A percentile compares a stretch with the other conserved stretches of the same genome.
Conservation (phyloP, 202 grass and related monocot genomes). For the Panicum hallii region DNA sequence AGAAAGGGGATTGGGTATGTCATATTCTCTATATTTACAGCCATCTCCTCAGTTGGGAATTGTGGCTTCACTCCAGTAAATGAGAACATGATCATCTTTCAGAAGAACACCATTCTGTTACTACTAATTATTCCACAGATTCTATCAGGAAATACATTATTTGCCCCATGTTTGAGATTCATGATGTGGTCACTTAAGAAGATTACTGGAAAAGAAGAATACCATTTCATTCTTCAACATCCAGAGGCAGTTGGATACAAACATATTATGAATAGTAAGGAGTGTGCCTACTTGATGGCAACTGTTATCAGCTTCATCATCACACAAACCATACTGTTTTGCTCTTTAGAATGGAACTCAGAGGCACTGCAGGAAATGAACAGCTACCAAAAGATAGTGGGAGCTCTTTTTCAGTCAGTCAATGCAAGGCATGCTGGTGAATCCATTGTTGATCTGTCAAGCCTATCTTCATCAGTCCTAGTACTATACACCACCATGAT, state of each 20-base stretch:
- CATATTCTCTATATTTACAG: slow-evolving; percentile 70
- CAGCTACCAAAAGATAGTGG: slow-evolving; percentile 64
- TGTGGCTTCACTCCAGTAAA: slow-evolving; percentile 84
- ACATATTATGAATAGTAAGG: slow-evolving; percentile 54
- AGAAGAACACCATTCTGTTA: slow-evolving; percentile 63
- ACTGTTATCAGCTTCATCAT: slow-evolving; percentile 58
- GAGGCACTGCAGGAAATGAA: slow-evolving; percentile 57
- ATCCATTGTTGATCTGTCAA: slow-evolving; percentile 65
- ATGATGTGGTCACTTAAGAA: slow-evolving; percentile 63
- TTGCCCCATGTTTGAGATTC: slow-evolving; percentile 73
- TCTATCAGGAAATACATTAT: slow-evolving; percentile 67
- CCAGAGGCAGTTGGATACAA: slow-evolving; percentile 41
- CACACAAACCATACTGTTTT: slow-evolving; percentile 62
- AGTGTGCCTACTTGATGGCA: slow-evolving; percentile 49
- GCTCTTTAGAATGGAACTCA: slow-evolving; percentile 68
- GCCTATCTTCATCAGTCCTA: slow-evolving; percentile 58
- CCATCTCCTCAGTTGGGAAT: slow-evolving; percentile 76
- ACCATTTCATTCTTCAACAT: slow-evolving; percentile 60
- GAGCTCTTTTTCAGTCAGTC: slow-evolving; percentile 55
- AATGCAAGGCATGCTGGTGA: slow-evolving; percentile 89
- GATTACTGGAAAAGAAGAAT: slow-evolving; percentile 61
- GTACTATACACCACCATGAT: slow-evolving; percentile 72
- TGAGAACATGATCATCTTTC: slow-evolving; percentile 86
- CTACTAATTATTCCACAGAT: slow-evolving; percentile 77
- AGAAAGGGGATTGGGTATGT: slow-evolving; percentile 54